Conservation (phyloP, 768 basidiomycete species). For the Agaricus subrufescens region DNA sequence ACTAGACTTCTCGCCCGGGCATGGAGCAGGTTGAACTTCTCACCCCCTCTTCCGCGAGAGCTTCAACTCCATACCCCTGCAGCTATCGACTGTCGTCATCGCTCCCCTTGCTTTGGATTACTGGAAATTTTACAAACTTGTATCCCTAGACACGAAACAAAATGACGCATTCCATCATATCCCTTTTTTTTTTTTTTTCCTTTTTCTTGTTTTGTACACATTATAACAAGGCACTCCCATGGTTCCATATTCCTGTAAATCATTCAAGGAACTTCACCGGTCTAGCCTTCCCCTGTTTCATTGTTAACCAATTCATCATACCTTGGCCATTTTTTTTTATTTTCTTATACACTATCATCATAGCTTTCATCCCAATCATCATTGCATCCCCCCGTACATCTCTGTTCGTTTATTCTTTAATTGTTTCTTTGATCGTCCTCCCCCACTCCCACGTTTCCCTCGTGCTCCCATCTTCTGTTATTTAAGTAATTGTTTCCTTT, state of each 20-base stretch:
- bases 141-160: slow-evolving; percentile 12
- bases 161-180: slow-evolving; percentile 7
- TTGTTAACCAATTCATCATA: neutral
- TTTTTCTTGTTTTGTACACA: slow-evolving; percentile 8
- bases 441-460: neutral
- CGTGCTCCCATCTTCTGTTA: slow-evolving; percentile 8
- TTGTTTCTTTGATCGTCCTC: neutral
- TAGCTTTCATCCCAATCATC: neutral
- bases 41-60: neutral
- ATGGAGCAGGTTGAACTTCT: neutral
- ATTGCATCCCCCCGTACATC: slow-evolving; percentile 5
- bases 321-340: neutral
- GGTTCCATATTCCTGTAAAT: neutral
- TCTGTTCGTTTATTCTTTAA: slow-evolving; percentile 11
- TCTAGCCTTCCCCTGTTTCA: neutral
- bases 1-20: slow-evolving; percentile 3
- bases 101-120: neutral
- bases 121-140: slow-evolving; percentile 6
- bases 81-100: neutral
- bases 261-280: slow-evolving; percentile 3
- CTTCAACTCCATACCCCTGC: neutral
- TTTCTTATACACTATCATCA: slow-evolving; percentile 3
- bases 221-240: slow-evolving; percentile 5
- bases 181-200: neutral
- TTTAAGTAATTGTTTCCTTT: slow-evolving; percentile 6